Percentiles rank a stretch among this genome's conserved stretches.
These are phyloP conservation scores for Corinectria fuckeliana DNA, from an alignment of 2,329 filamentous ascomycete genomes.

Conservation along the genomic window DNA sequence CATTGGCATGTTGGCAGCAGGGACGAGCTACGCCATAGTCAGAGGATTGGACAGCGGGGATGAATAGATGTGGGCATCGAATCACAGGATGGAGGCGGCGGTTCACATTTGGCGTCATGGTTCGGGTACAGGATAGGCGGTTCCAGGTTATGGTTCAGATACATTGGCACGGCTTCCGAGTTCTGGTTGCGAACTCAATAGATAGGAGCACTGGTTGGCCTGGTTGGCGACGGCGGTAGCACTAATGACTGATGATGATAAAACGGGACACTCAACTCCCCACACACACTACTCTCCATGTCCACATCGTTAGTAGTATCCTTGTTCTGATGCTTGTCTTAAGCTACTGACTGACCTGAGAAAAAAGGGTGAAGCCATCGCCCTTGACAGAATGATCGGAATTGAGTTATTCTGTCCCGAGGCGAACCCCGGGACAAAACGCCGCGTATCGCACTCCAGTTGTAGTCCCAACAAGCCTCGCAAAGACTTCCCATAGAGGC, in stretches of 20 bases:
- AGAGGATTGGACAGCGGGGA: slow-evolving; percentile 55
- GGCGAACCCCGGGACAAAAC: slow-evolving; percentile 47
- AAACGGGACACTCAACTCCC: slow-evolving; percentile 4
- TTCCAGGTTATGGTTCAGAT: background rate
- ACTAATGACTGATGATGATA: slow-evolving; percentile 17
- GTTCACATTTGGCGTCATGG: slow-evolving; percentile 10
- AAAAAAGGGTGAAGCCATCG: slow-evolving; percentile 59
- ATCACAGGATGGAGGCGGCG: background rate
- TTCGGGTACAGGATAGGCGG: background rate
- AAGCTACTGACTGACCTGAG: slow-evolving; percentile 43
- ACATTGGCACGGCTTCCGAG: too few species aligned
- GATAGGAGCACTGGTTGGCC: too few species aligned
- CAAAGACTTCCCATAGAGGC: slow-evolving; percentile 90
- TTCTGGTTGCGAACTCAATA: too few species aligned
- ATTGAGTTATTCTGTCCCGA: slow-evolving; percentile 72
- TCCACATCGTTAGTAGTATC: slow-evolving; percentile 37
- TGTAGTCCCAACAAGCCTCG: slow-evolving; percentile 76
- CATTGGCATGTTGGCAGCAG: slow-evolving; percentile 70
- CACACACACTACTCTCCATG: background rate
- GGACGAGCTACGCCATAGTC: slow-evolving; percentile 69
- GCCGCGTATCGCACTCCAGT: slow-evolving; percentile 97
- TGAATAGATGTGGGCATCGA: slow-evolving; percentile 12
- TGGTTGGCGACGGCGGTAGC: too few species aligned
- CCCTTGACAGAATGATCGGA: slow-evolving; percentile 90
- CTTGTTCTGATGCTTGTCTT: too few species aligned